Evolutionary conservation across 768 basidiomycete genomes (phyloP), one percentile per base, ranked within the genome.

Genomic region (Trametes maxima): DNA sequence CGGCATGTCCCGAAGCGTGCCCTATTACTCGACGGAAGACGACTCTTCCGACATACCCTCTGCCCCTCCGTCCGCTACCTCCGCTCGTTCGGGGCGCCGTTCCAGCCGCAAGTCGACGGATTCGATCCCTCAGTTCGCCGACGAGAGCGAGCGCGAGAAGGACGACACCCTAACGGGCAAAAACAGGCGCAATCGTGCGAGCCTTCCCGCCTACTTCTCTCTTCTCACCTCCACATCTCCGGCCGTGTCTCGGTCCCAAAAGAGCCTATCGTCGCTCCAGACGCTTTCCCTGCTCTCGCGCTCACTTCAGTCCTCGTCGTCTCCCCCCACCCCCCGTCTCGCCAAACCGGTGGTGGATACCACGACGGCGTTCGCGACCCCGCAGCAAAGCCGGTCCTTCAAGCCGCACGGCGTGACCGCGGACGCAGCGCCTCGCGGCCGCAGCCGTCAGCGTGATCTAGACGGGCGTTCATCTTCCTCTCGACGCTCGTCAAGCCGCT

Each of bases 171-270:
- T 65, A 22, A 61, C 62, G 7, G 49, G 63, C n/a, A 67, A 66
- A 58, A 64, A 62, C 59, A 78, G 74, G 67, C 85, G 84, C 67
- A 88, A 85, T 72, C 87, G 89, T 71, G 85, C 85, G 46, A 88
- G 85, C 70, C 81, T 92, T 28, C 89, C 89, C 21, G 83, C 87
- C 19, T 89, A 85, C 73, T 92, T 92, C 72, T 89, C 88, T 48
- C 79, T 90, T 59, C 80, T 92, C 65, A 76, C 74, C 64, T 79
- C 78, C 50, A 67, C 78, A 17, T 57, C 67, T 7, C 57, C 66
- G 2, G 51, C 66, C 2, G 47, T 54, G n/a, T 47, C 60, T 10
- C 65, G 59, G 49, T 65, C 67, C 4, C 65, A 60, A 25, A 65
- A 65, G 52, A 59, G 44, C 39, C 63, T 60, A 22, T 66, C 63